A percentile compares a stretch with the other conserved stretches of the same genome.
phyloP scores from a whole-genome alignment of 495 filamentous ascomycete genomes.

The Penicillium nucicola region DNA sequence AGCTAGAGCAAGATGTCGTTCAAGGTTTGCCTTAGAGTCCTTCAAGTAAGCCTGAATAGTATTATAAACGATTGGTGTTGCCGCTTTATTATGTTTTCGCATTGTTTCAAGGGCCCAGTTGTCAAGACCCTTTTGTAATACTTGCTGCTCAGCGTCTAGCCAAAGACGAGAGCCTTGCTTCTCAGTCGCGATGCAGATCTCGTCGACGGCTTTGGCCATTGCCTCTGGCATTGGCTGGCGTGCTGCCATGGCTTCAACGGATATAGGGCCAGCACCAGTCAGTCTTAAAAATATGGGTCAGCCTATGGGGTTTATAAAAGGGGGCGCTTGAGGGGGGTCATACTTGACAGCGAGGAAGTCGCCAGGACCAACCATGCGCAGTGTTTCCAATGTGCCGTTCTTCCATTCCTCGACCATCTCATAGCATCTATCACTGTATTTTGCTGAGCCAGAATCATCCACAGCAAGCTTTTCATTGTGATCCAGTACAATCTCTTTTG shows the following conservation, averaged over 20 bases:
- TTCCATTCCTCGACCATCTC: conserved; percentile 64
- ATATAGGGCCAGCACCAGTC: conserved; percentile 31
- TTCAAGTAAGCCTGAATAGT: conserved; percentile 44
- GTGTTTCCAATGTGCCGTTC: conserved; percentile 65
- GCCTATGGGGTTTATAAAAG: neutral
- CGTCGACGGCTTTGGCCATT: conserved; percentile 29
- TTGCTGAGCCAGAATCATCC: conserved; percentile 8
- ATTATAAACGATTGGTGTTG: conserved; percentile 32
- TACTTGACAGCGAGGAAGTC: conserved; percentile 81
- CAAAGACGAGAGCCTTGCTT: conserved; percentile 33
- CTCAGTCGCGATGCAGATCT: conserved; percentile 25
- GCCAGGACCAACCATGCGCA: conserved; percentile 58
- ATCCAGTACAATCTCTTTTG: conserved; percentile 66
- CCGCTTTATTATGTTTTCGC: conserved; percentile 32
- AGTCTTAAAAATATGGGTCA: conserved; percentile 14
- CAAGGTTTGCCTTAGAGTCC: conserved; percentile 29
- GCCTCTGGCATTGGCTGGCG: conserved; percentile 20
- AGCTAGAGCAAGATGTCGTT: conserved; percentile 28
- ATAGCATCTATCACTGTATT: conserved; percentile 23
- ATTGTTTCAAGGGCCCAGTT: conserved; percentile 37
- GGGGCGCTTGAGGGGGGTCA: conserved; percentile 7
- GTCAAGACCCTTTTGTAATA: conserved; percentile 34
- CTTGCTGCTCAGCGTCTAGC: conserved; percentile 39
- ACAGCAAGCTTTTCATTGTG: conserved; percentile 36
- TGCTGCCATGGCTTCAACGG: conserved; percentile 26